Conservation (phyloP, 352 stramenopile genomes). For the Globisporangium polare region DNA sequence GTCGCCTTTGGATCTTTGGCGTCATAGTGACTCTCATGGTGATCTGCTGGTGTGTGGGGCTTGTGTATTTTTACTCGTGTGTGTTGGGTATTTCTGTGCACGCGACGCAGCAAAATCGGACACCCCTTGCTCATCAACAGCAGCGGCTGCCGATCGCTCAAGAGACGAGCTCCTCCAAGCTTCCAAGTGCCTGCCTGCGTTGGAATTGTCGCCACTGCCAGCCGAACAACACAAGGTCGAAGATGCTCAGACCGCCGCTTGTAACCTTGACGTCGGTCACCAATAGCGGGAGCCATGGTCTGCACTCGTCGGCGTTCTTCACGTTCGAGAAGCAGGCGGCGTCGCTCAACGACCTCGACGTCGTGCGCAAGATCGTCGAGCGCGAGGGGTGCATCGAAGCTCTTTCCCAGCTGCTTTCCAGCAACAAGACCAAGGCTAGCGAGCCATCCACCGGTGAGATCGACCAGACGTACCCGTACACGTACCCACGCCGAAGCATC, state of each 20-base stretch:
- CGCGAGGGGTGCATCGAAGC: conserved; percentile 77
- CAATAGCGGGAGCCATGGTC: not conserved
- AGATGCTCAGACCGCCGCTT: conserved; percentile 1
- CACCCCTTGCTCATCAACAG: not conserved
- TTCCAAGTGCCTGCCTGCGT: not conserved
- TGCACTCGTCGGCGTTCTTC: conserved; percentile 19
- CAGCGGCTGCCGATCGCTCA: not conserved
- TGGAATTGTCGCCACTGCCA: not conserved
- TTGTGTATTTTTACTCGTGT: not conserved
- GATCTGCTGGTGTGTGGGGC: not conserved
- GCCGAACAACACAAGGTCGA: not conserved
- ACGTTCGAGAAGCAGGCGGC: conserved; percentile 33
- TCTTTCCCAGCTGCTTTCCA: conserved; percentile 49
- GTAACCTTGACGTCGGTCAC: conserved; percentile 10
- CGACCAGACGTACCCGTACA: conserved; percentile 21
- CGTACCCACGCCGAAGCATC: conserved; percentile 10
- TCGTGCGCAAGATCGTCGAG: conserved; percentile 78
- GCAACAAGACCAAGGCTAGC: not conserved
- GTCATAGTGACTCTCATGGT: no score
- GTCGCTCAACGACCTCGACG: conserved; percentile 49
- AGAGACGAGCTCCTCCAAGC: not conserved
- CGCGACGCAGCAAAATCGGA: not conserved
- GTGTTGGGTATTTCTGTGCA: not conserved
- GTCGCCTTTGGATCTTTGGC: not conserved
- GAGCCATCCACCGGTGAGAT: conserved; percentile 6